phyloP scores from a whole-genome alignment of 1,284 basidiomycete genomes.

The Meira nashicola region DNA sequence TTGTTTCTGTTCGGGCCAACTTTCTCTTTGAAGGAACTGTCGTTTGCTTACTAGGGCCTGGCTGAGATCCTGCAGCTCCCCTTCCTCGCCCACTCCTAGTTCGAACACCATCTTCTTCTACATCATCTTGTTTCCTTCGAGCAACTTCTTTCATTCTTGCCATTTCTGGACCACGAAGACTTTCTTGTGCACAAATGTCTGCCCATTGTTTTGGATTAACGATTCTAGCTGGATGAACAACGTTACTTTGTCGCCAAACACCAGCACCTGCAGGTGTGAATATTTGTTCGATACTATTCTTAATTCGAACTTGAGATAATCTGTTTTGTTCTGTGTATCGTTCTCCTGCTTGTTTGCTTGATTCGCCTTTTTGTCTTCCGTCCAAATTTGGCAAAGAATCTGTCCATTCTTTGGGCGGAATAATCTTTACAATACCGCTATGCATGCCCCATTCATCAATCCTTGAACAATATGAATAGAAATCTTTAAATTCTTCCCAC shows the following conservation, averaged over 20 bases:
- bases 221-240: slow-evolving; percentile 41
- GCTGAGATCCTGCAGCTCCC: background rate
- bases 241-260: slow-evolving; percentile 49
- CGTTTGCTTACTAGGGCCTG: background rate
- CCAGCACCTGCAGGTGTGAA: slow-evolving; percentile 41
- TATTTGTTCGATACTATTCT: slow-evolving; percentile 49
- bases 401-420: slow-evolving; percentile 46
- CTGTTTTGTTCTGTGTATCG: slow-evolving; percentile 6
- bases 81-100: slow-evolving; percentile 30
- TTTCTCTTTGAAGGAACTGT: slow-evolving; percentile 17
- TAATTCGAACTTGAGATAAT: slow-evolving; percentile 34
- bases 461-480: slow-evolving; percentile 45
- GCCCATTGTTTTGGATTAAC: slow-evolving; percentile 51
- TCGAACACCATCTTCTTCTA: slow-evolving; percentile 37
- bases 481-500: slow-evolving; percentile 49
- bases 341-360: background rate
- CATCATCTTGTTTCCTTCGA: slow-evolving; percentile 13
- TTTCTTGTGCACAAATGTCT: slow-evolving; percentile 31
- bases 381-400: slow-evolving; percentile 38
- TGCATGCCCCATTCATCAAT: slow-evolving; percentile 51
- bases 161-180: slow-evolving; percentile 46
- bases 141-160: slow-evolving; percentile 43
- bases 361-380: slow-evolving; percentile 10
- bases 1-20: background rate
- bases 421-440: slow-evolving; percentile 48